Evolutionary conservation across 805 yeast species (phyloP).

Genomic region (Saturnispora silvae): DNA sequence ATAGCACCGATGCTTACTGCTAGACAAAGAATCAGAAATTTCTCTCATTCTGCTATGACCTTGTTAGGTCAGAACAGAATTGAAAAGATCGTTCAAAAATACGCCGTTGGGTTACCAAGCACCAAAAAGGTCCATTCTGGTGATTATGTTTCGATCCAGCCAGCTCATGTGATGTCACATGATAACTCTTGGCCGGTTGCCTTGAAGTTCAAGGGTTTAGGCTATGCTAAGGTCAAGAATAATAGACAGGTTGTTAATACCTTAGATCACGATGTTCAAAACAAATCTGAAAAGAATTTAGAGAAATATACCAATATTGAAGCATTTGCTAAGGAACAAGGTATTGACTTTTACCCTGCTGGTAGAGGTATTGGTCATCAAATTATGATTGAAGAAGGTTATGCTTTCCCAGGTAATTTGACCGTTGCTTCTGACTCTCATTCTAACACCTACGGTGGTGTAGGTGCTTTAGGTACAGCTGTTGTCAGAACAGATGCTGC

Average conservation of each 20-base stretch:
- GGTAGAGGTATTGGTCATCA: constrained; percentile 99
- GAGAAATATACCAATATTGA: constrained; percentile 83
- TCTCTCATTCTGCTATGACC: constrained; percentile 1
- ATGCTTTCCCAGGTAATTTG: constrained; percentile 87
- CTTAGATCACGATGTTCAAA: constrained; percentile 96
- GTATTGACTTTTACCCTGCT: constrained; percentile 94
- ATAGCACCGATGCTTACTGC: constrained; percentile 1
- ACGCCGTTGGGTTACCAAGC: constrained; percentile 76
- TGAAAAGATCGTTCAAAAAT: constrained; percentile 89
- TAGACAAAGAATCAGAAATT: constrained; percentile 1
- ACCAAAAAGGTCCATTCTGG: constrained; percentile 75
- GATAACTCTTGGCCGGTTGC: constrained; percentile 99
- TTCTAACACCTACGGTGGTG: constrained; percentile 95
- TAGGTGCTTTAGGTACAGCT: constrained; percentile 94
- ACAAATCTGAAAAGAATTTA: constrained; percentile 78
- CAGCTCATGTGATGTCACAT: constrained; percentile 98
- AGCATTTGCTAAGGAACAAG: constrained; percentile 80
- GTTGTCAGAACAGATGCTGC: constrained; percentile 99
- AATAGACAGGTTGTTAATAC: constrained; percentile 92
- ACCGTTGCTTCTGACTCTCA: constrained; percentile 98
- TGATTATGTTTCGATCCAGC: constrained; percentile 89
- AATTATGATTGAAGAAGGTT: constrained; percentile 97
- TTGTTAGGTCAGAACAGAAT: constrained; percentile 70
- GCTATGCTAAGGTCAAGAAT: constrained; percentile 74
- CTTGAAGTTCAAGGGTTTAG: constrained; percentile 87